Base-by-base conservation (phyloP, 306 rosid species). In the Psophocarpus tetragonolobus region DNA sequence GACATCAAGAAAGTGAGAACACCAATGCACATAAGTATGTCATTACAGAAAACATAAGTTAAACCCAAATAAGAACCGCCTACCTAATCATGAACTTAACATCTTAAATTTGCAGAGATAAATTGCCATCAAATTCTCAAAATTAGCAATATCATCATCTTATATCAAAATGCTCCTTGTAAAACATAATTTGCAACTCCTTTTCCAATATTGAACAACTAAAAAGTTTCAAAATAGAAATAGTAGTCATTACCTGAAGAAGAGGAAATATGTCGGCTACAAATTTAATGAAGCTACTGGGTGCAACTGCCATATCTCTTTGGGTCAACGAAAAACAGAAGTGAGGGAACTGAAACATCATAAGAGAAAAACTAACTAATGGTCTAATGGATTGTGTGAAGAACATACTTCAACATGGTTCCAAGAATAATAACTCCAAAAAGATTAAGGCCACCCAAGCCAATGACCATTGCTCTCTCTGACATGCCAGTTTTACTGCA, bases 371-470 rank as follows among this genome's bases (percentile, higher is more conserved):
- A 42, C 38, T 50, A 81, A 74, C 58, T 8, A 80, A 65, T 65
- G 18, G 4, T 65, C 18, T 38, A 65, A 54, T 44, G 61, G 47
- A 58, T 66, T 36, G 47, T 73, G 54, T 32, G 64, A 81, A 41
- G 57, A 77, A 61, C 96, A 79, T 92, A 96, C 99, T 88, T 96
- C 76, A 96, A 71, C 97, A 96, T 90, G 78, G 97, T 74, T 88
- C 98, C 99, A 32, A 96, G 99, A 84, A 92, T 76, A 63, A 96
- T 84, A 79, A 96, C 92, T 75, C 99, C 99, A 76, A 96, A 91
- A 69, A 96, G 89, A 89, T 96, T 96, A 68, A 96, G 93, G 45
- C 97, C 99, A 51, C 99, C 99, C 74, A 95, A 79, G 74, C 97
- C 99, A 73, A 88, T 63, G 58, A 87, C 97, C 96, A 92, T 67